Percentiles rank a stretch among this genome's conserved stretches.
Evolutionary conservation across 305 asterid species (phyloP).

Genomic region (Fraxinus angustifolia): DNA sequence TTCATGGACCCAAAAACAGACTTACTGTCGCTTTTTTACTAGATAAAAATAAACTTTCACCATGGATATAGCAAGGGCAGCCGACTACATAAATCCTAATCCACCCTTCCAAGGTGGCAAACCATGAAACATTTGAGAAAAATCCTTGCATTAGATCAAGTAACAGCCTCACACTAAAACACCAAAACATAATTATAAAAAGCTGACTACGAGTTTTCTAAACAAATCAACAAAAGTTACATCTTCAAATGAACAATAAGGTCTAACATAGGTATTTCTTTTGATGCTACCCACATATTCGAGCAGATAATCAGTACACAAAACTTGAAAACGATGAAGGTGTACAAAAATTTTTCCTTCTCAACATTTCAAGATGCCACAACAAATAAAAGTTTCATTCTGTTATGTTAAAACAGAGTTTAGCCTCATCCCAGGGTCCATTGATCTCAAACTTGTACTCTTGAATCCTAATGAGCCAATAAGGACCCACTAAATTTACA

Average conservation of each 20-base stretch:
- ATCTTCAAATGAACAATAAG: background rate
- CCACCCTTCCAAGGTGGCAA: background rate
- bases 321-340: background rate
- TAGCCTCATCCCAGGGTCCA: slow-evolving; percentile 99
- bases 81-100: background rate
- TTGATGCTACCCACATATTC: background rate
- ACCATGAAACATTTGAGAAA: background rate
- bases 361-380: background rate
- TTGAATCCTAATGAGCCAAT: slow-evolving; percentile 86
- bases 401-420: slow-evolving; percentile 70
- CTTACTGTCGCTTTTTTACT: background rate
- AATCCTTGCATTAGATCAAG: background rate
- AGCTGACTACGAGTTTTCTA: background rate
- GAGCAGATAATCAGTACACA: background rate
- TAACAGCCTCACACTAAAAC: background rate
- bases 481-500: slow-evolving; percentile 77
- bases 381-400: slow-evolving; percentile 35
- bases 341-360: background rate
- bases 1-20: background rate
- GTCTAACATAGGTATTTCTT: background rate
- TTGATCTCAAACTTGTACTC: slow-evolving; percentile 89
- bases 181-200: too few relatives aligned
- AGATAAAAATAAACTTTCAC: background rate
- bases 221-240: background rate
- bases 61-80: background rate